Evolutionary conservation across 2,329 filamentous ascomycete genomes (phyloP).

Genomic region (Epichloe bromicola): DNA sequence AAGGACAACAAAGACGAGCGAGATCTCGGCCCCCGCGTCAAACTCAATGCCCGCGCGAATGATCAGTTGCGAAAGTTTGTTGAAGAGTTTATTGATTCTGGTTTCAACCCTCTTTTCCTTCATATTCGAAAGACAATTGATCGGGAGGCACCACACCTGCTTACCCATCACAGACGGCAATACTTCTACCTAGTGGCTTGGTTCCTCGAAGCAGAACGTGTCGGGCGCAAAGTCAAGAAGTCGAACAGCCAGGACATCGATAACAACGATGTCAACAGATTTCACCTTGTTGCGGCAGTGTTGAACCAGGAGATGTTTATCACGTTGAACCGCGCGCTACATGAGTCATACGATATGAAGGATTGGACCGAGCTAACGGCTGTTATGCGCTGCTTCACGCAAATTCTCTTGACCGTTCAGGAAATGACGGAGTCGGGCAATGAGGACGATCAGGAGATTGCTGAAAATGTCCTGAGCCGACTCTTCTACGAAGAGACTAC

Average conservation of each 20-base stretch:
- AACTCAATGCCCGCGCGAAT: slow-evolving; percentile 61
- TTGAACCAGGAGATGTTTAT: slow-evolving; percentile 94
- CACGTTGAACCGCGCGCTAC: slow-evolving; percentile 71
- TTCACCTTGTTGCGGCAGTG: slow-evolving; percentile 76
- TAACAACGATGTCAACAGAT: slow-evolving; percentile 54
- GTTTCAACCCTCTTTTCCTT: slow-evolving; percentile 83
- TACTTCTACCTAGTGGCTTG: slow-evolving; percentile 88
- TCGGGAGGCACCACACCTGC: slow-evolving; percentile 70
- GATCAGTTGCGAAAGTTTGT: slow-evolving; percentile 69
- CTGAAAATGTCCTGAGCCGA: slow-evolving; percentile 88
- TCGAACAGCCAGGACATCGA: slow-evolving; percentile 28
- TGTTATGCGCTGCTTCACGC: slow-evolving; percentile 86
- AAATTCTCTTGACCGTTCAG: slow-evolving; percentile 83
- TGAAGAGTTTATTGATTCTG: slow-evolving; percentile 85
- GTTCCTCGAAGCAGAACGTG: slow-evolving; percentile 80
- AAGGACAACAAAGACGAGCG: slow-evolving; percentile 51
- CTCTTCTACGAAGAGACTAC: slow-evolving; percentile 98
- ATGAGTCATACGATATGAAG: slow-evolving; percentile 66
- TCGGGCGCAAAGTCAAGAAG: slow-evolving; percentile 50
- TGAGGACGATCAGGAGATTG: slow-evolving; percentile 95
- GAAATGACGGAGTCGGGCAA: slow-evolving; percentile 75
- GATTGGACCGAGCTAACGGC: slow-evolving; percentile 78
- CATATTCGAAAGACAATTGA: slow-evolving; percentile 83
- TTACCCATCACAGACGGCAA: slow-evolving; percentile 65
- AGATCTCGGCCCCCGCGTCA: slow-evolving; percentile 63